Evolutionary conservation across 257 asterid genomes (phyloP), one percentile per base, ranked within the genome.

Genomic region (Ophiorrhiza pumila): DNA sequence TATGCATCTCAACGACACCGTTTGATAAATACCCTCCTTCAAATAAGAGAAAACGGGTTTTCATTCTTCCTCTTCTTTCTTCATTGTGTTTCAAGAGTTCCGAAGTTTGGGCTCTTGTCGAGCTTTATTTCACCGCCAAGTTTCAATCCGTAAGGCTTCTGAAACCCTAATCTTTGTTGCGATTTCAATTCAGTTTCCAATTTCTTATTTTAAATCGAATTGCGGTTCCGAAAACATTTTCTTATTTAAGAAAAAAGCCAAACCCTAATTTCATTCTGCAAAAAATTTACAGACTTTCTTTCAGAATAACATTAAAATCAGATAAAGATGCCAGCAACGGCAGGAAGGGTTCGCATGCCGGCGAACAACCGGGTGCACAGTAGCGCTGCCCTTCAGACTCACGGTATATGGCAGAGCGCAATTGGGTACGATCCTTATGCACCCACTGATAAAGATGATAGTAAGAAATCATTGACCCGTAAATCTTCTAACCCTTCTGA

Each of bases 291-390:
- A 71, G 76, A 25, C 46, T 35, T 18, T 73, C n/a, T 34, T 31
- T 31, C 15, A 2, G 53, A 12, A 23, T 23, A 6, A 1, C 7
- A 22, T 9, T 39, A 2, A n/a, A 55, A 65, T 41, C 6, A 2
- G 41, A 8, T 68, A 82, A 89, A 77, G 76, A 92, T 95, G 99
- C 97, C 99, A 74, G 97, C 99, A 46, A 95, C 99, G 78, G 98
- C 98, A 74, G 98, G 99, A 65, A 95, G 98, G 83, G 99, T 92
- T 83, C 99, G 99, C 83, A 95, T 92, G 99, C 97, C 99, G 18
- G 99, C 99, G 84, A 95, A 95, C 96, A 95, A 95, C 83, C 88
- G 99, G 80, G 99, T 95, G 74, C 99, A 95, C 88, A 95, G 99
- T 78, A 95, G 98, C 77, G 98, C 96, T 13, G 98, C 98, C 79